phyloP scores from a whole-genome alignment of 2,329 filamentous ascomycete genomes.

The Pyrenophora seminiperda region DNA sequence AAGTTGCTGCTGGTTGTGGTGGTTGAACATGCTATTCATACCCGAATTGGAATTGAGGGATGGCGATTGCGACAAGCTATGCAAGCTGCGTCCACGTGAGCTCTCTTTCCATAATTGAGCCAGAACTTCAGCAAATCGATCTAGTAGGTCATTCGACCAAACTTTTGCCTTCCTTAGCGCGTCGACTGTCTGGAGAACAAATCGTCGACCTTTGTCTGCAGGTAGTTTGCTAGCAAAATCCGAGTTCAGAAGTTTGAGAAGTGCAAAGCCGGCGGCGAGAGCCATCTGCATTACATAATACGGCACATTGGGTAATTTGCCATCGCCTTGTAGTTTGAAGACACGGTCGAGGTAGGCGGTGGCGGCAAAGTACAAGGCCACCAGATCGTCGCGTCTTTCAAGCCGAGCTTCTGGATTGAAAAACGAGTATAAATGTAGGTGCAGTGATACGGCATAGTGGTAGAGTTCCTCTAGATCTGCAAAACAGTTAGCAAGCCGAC shows the following conservation, averaged over 20 bases:
- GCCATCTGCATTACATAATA: constrained; percentile 87
- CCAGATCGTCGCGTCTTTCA: constrained; percentile 64
- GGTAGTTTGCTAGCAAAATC: constrained; percentile 68
- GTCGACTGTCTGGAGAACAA: constrained; percentile 73
- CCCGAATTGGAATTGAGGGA: constrained; percentile 37
- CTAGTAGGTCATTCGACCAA: constrained; percentile 77
- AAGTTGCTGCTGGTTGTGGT: constrained; percentile 28
- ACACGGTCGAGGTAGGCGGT: constrained; percentile 68
- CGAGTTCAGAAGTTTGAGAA: constrained; percentile 76
- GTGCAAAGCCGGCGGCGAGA: constrained; percentile 76
- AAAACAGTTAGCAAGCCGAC: constrained; percentile 28
- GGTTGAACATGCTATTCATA: constrained; percentile 43
- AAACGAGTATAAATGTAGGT: constrained; percentile 78
- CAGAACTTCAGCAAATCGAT: constrained; percentile 81
- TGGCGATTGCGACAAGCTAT: constrained; percentile 47
- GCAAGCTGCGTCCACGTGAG: constrained; percentile 44
- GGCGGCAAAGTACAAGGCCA: constrained; percentile 75
- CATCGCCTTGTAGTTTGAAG: constrained; percentile 59
- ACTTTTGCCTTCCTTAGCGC: constrained; percentile 75
- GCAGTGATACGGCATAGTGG: constrained; percentile 72
- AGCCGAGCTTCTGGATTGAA: constrained; percentile 76
- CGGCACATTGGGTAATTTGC: constrained; percentile 68
- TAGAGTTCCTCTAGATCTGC: constrained; percentile 62
- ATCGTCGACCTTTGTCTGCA: constrained; percentile 69
- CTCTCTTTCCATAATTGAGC: constrained; percentile 80